These are phyloP conservation scores for Mortierella sp. DNA, from an alignment of 371 early-diverging fungal species.

Conservation along the genomic window DNA sequence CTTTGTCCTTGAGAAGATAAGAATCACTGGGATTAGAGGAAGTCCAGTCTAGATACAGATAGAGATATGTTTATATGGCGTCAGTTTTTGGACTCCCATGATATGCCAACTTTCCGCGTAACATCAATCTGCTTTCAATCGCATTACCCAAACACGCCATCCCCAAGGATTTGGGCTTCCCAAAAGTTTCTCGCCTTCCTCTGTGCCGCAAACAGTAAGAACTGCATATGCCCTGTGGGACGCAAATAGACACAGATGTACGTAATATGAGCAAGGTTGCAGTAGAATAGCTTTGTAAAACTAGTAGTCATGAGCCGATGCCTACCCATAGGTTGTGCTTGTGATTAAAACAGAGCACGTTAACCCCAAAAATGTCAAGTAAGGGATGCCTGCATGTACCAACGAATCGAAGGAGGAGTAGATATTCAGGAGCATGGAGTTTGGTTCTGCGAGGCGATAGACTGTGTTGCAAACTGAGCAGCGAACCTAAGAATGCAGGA, in stretches of 20 bases:
- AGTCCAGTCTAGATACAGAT: constrained; percentile 55
- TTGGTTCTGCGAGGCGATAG: constrained; percentile 71
- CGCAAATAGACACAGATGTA: neutral
- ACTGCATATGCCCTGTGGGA: constrained; percentile 75
- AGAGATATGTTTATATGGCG: neutral
- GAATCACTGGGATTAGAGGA: constrained; percentile 72
- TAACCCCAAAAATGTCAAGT: constrained; percentile 72
- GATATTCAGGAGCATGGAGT: constrained; percentile 63
- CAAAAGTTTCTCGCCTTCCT: constrained; percentile 73
- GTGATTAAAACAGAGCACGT: constrained; percentile 71
- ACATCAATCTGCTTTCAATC: constrained; percentile 31
- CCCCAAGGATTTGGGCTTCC: constrained; percentile 72
- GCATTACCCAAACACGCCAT: constrained; percentile 73
- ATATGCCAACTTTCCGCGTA: neutral
- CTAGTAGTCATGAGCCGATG: too few species aligned
- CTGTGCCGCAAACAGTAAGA: constrained; percentile 73
- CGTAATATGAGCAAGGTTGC: neutral
- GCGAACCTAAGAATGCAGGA: constrained; percentile 61
- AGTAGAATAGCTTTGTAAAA: too few species aligned
- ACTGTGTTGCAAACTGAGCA: constrained; percentile 83
- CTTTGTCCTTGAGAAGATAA: constrained; percentile 70
- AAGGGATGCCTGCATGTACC: constrained; percentile 74
- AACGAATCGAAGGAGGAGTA: constrained; percentile 67
- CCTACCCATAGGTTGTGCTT: constrained; percentile 72
- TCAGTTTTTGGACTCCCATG: neutral